Evolutionary conservation across 208 protist genomes (phyloP), one percentile per base, ranked within the genome.

Genomic region (Leptomonas pyrrhocoris): DNA sequence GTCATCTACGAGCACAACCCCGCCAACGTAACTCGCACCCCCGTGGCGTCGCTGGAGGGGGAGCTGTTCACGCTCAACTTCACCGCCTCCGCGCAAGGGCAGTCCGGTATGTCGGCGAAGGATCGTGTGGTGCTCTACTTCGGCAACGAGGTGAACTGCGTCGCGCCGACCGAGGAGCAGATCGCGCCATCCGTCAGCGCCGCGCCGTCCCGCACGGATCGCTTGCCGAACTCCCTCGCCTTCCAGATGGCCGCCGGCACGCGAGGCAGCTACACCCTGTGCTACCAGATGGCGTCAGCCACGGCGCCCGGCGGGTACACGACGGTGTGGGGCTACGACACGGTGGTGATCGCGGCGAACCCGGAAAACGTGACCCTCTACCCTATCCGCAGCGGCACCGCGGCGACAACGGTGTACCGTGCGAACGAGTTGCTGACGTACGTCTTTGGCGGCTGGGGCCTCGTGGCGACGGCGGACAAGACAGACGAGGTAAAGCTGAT

Each of bases 51-150:
- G 1, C 72, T 92, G 18, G 88, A 95, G 45, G 85, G 88, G 40
- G 90, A 97, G 66, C 76, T 94, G 34, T 95, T 97, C 72, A 94
- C 93, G 69, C 65, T 95, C 21, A 72, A 89, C 60, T 96, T 96
- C 65, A 84, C 63, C 13, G 61, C 66, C 23, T 72, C 46, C 13
- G 60, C 49, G 27, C 21, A 62, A 28, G 68, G 69, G 28, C 60
- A 49, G 23, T 71, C 67, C 5, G 45, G 12, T 2, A 53, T 74
- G 48, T 72, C 74, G n/a, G 42, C 63, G 9, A 75, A 70, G 42
- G 92, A 97, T 74, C 76, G 65, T 34, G 68, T 94, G 18, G 79
- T 75, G 27, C 70, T 95, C 13, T 93, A 89, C 70, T 76, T 76
- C 46, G 92, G 92, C 53, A 58, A 43, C 27, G 34, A 50, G 40